These are phyloP conservation scores for Pseudogymnoascus sp. DNA, from an alignment of 2,329 filamentous ascomycete genomes.

Conservation along the genomic window DNA sequence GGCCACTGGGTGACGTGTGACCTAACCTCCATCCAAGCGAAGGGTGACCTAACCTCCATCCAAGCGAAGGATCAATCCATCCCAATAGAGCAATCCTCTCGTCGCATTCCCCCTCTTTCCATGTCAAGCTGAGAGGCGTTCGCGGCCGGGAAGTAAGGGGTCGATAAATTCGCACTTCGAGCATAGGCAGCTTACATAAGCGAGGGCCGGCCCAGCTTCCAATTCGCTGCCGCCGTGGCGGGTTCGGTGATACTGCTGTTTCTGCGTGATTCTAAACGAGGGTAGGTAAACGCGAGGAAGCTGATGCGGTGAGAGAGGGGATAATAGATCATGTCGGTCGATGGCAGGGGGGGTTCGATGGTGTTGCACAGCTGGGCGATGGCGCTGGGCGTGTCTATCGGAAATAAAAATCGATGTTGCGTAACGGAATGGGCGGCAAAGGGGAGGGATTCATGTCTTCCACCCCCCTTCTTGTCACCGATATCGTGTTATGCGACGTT, in stretches of 20 bases:
- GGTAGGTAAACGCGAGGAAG: not conserved
- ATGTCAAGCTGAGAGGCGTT: not conserved
- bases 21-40: not conserved
- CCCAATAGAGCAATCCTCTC: not conserved
- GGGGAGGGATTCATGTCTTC: not conserved
- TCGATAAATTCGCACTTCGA: not conserved
- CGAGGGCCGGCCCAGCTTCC: not conserved
- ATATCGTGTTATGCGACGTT: not conserved
- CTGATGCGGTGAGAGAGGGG: not conserved
- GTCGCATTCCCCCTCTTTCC: not conserved
- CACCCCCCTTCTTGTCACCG: not conserved
- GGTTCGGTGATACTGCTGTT: not conserved
- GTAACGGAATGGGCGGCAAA: not conserved
- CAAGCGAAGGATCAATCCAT: not conserved
- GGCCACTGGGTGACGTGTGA: not conserved
- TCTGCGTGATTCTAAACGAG: not conserved
- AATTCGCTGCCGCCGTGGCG: not conserved
- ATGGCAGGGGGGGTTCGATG: not conserved
- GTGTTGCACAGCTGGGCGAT: not conserved
- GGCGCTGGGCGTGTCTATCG: not conserved
- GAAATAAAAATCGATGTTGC: not conserved
- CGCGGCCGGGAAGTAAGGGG: slow-evolving; percentile 1
- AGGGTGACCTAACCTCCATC: not conserved
- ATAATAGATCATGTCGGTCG: not conserved
- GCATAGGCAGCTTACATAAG: not conserved